A percentile compares a stretch with the other conserved stretches of the same genome.
Conservation (phyloP, 2,329 filamentous ascomycete genomes). For the Calonectria multiphialidica region DNA sequence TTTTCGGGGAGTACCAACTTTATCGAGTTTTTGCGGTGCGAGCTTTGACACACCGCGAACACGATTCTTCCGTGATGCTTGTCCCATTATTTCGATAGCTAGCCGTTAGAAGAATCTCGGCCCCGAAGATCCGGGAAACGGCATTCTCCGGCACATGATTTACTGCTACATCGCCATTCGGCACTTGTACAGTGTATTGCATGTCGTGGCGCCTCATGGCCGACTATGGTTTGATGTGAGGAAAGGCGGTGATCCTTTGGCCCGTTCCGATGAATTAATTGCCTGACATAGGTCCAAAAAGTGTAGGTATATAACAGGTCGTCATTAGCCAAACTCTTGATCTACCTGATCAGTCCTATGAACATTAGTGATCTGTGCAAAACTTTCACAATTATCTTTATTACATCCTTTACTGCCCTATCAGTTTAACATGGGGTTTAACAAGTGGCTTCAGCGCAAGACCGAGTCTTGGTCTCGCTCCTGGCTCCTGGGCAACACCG, state of each 20-base stretch:
- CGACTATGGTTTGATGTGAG: too few relatives aligned
- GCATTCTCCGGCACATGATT: conserved; percentile 2
- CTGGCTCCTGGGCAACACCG: conserved; percentile 21
- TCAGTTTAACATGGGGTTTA: conserved; percentile 5
- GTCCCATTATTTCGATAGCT: background rate
- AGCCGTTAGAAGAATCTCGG: background rate
- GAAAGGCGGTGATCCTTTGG: background rate
- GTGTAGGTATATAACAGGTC: too few relatives aligned
- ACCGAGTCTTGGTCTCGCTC: conserved; percentile 6
- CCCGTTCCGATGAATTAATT: too few relatives aligned
- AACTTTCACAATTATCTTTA: background rate
- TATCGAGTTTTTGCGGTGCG: background rate
- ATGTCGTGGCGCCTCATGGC: too few relatives aligned
- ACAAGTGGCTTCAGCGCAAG: background rate
- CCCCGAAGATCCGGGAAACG: background rate
- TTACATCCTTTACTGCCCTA: background rate
- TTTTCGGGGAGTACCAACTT: background rate
- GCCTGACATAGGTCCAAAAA: too few relatives aligned
- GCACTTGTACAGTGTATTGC: background rate
- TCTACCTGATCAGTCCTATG: too few relatives aligned
- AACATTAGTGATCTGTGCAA: too few relatives aligned
- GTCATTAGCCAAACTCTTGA: too few relatives aligned
- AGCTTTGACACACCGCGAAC: background rate
- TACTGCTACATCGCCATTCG: background rate
- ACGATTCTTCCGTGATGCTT: background rate